Conservation (phyloP, 352 stramenopile species). For the Phytophthora idaei region DNA sequence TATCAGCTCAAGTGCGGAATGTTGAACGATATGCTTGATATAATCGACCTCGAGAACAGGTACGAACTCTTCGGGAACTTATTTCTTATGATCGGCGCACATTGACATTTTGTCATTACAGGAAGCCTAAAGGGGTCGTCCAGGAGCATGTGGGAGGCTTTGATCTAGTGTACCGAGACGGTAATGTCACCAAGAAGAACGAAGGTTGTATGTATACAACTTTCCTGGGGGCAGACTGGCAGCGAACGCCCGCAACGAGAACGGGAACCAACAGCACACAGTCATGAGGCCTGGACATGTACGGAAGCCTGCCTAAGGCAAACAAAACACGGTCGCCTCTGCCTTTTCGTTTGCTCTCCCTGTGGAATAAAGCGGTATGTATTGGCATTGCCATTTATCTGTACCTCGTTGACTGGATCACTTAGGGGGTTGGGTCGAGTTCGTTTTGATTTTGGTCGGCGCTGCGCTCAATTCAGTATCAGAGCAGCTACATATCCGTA, state of each 20-base stretch:
- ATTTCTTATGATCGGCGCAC: neutral
- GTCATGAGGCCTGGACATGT: constrained; percentile 2
- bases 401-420: constrained; percentile 33
- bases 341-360: constrained; percentile 19
- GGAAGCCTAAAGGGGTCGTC: constrained; percentile 33
- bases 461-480: constrained; percentile 27
- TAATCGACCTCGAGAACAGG: constrained; percentile 92
- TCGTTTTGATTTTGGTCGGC: constrained; percentile 33
- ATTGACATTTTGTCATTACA: constrained; percentile 24
- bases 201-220: constrained; percentile 81
- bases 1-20: constrained; percentile 94
- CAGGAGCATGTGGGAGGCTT: constrained; percentile 72
- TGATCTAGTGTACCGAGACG: constrained; percentile 82
- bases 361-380: constrained; percentile 32
- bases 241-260: constrained; percentile 39
- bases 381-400: constrained; percentile 40
- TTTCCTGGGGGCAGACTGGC: constrained; percentile 67
- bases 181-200: constrained; percentile 55
- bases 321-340: constrained; percentile 3
- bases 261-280: constrained; percentile 4
- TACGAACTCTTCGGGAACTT: constrained; percentile 27
- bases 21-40: constrained; percentile 94
- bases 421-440: constrained; percentile 26
- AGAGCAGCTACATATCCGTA: constrained; percentile 12
- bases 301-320: neutral